Conservation (phyloP, 768 basidiomycete species). For the Cystobasidium onofrii region DNA sequence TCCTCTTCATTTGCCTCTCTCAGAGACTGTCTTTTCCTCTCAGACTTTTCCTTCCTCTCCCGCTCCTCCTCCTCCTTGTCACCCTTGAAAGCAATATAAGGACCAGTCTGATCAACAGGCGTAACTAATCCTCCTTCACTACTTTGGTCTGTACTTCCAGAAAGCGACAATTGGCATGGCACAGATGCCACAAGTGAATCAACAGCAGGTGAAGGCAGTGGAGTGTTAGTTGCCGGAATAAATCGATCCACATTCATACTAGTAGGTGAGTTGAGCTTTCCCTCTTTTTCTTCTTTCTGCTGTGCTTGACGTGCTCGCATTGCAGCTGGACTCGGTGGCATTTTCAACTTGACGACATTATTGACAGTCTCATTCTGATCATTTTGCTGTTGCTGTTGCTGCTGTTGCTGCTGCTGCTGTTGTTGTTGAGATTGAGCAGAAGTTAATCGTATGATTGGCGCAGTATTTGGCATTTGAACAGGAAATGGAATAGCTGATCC, state of each 20-base stretch:
- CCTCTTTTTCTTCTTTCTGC: no score
- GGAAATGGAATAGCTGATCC: no score
- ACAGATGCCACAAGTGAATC: background rate
- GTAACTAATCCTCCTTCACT: background rate
- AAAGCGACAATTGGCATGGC: constrained; percentile 3
- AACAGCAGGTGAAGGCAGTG: no score
- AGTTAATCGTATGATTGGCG: no score
- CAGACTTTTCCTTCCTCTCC: background rate
- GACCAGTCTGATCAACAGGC: background rate
- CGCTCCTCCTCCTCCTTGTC: background rate
- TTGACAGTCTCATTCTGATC: no score
- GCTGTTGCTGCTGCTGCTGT: no score
- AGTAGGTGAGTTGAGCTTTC: no score
- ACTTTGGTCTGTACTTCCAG: background rate
- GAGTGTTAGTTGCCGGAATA: no score
- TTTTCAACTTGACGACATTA: background rate
- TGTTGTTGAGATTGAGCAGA: no score
- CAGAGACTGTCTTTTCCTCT: background rate
- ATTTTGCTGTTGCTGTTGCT: background rate
- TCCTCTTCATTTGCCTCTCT: background rate
- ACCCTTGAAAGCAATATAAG: background rate
- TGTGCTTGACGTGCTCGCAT: no score
- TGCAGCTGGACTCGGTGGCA: background rate
- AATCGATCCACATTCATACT: no score
- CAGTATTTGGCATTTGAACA: no score